These are phyloP conservation scores for Boletus rex-veris DNA, from an alignment of 768 basidiomycete species.

Conservation along the genomic window DNA sequence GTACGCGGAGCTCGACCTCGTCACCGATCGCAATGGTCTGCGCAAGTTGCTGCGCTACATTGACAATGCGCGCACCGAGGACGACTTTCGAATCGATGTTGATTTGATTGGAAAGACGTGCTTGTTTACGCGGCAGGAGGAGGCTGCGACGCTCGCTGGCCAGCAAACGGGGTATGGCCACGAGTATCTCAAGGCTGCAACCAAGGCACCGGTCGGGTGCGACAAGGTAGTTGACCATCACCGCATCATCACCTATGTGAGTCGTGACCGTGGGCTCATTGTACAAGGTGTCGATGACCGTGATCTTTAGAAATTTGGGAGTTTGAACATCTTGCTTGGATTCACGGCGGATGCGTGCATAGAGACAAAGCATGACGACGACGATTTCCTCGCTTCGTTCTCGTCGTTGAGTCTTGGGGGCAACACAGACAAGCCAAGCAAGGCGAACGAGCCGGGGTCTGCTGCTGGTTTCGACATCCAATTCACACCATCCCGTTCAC, in stretches of 20 bases:
- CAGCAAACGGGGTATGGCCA: slow-evolving; percentile 48
- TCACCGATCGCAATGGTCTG: slow-evolving; percentile 66
- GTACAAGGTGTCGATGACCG: neutral
- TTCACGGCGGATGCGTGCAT: slow-evolving; percentile 51
- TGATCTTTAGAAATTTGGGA: slow-evolving; percentile 48
- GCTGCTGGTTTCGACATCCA: slow-evolving; percentile 17
- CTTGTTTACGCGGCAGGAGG: slow-evolving; percentile 58
- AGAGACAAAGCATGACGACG: slow-evolving; percentile 16
- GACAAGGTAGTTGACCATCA: slow-evolving; percentile 54
- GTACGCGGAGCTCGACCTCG: slow-evolving; percentile 37
- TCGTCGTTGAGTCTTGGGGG: slow-evolving; percentile 19
- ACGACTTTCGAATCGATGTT: slow-evolving; percentile 64
- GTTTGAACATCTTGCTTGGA: slow-evolving; percentile 54
- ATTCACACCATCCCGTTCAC: slow-evolving; percentile 22
- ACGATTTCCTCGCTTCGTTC: slow-evolving; percentile 27
- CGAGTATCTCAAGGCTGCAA: slow-evolving; percentile 59
- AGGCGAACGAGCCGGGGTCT: neutral
- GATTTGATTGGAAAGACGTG: slow-evolving; percentile 61
- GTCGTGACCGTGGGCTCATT: slow-evolving; percentile 17
- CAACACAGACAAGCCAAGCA: neutral
- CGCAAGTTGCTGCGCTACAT: slow-evolving; percentile 61
- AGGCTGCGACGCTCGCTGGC: slow-evolving; percentile 11
- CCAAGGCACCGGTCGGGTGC: slow-evolving; percentile 46
- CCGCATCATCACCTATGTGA: slow-evolving; percentile 60
- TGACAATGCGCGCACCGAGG: slow-evolving; percentile 20